A percentile compares a stretch with the other conserved stretches of the same genome.
Conservation (phyloP, 208 protist species). For the Leishmania martiniquensis region DNA sequence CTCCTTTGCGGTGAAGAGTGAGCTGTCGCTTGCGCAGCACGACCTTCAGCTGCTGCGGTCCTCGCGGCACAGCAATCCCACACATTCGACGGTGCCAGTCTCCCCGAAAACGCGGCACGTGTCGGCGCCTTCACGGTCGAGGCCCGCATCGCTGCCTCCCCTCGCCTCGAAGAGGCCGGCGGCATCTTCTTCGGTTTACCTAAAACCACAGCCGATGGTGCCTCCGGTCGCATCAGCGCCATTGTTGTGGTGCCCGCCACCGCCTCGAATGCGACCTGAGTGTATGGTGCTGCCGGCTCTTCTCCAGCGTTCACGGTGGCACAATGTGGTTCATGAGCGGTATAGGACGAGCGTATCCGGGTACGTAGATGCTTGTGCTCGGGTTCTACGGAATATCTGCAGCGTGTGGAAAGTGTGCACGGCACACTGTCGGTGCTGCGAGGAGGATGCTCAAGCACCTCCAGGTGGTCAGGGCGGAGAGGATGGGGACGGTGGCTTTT, state of each 20-base stretch:
- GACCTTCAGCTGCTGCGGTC: conserved; percentile 12
- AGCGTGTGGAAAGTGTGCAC: neutral
- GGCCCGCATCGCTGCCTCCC: neutral
- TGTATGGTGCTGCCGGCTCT: neutral
- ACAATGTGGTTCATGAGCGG: neutral
- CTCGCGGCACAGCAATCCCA: too few species aligned
- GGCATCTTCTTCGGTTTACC: neutral
- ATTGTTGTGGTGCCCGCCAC: neutral
- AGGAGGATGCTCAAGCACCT: neutral
- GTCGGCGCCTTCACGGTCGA: neutral
- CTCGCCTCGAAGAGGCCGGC: neutral
- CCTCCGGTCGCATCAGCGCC: neutral
- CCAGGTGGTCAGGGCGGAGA: neutral
- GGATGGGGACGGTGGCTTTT: neutral
- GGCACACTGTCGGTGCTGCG: neutral
- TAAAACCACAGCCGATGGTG: neutral
- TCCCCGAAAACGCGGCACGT: too few species aligned
- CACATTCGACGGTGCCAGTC: too few species aligned
- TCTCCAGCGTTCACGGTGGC: conserved; percentile 13
- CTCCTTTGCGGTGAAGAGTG: conserved; percentile 35
- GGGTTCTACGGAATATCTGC: neutral
- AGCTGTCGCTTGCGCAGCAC: conserved; percentile 18
- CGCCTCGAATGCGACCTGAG: too few species aligned
- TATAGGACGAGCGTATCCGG: neutral
- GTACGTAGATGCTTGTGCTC: conserved; percentile 6